Percentiles rank a stretch among this genome's conserved stretches.
phyloP scores from a whole-genome alignment of 306 rosid species.

The Betula pendula region DNA sequence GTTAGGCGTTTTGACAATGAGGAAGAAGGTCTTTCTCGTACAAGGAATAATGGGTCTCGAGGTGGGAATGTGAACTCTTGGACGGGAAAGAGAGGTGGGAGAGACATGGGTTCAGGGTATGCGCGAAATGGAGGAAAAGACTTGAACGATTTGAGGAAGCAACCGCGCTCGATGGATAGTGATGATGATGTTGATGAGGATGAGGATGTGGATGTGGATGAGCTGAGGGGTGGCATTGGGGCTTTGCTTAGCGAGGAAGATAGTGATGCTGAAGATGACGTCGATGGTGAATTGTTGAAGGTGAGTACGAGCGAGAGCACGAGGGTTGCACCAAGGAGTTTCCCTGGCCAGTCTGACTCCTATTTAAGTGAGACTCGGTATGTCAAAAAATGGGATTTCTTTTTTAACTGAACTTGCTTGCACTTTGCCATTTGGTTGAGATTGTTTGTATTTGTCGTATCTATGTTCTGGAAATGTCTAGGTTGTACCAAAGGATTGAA shows the following conservation, averaged over 20 bases:
- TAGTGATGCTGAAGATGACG: constrained; percentile 40
- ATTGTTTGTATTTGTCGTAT: neutral
- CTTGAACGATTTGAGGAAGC: neutral
- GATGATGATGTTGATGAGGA: constrained; percentile 12
- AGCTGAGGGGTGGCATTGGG: constrained; percentile 34
- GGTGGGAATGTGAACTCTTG: constrained; percentile 30
- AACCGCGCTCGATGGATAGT: neutral
- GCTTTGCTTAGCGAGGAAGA: constrained; percentile 55
- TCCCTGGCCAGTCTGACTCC: constrained; percentile 52
- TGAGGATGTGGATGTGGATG: too few species aligned
- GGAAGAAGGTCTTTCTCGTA: constrained; percentile 19
- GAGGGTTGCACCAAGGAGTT: constrained; percentile 31
- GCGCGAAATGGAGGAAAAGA: constrained; percentile 1
- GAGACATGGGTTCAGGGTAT: constrained; percentile 23
- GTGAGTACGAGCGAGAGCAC: constrained; percentile 31
- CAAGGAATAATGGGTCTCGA: constrained; percentile 7
- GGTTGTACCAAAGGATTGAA: neutral
- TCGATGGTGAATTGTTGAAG: constrained; percentile 29
- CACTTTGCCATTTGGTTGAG: neutral
- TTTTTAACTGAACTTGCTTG: neutral
- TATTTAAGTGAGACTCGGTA: constrained; percentile 84
- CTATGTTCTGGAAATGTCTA: neutral
- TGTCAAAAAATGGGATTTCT: constrained; percentile 1
- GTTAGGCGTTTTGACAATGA: neutral
- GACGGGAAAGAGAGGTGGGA: constrained; percentile 51